These are phyloP conservation scores for Yarrowia keelungensis DNA, from an alignment of 805 yeast genomes.

Conservation along the genomic window DNA sequence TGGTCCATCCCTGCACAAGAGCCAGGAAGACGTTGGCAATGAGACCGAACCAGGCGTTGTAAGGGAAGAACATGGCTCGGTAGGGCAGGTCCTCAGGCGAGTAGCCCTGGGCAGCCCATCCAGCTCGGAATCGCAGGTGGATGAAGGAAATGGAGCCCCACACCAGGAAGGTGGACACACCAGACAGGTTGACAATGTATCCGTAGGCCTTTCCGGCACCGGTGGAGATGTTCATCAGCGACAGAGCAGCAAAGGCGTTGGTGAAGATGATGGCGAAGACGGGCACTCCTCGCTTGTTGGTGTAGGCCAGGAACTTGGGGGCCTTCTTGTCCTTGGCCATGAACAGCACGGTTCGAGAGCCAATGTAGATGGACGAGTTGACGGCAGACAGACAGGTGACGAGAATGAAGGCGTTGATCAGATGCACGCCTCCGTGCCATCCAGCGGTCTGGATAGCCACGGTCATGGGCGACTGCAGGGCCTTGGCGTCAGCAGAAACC, in stretches of 20 bases:
- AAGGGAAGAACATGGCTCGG: conserved; percentile 60
- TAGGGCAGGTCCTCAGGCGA: conserved; percentile 60
- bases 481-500: conserved; percentile 54
- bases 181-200: conserved; percentile 67
- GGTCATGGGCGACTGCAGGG: conserved; percentile 59
- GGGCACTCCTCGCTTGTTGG: conserved; percentile 69
- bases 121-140: conserved; percentile 63
- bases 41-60: conserved; percentile 58
- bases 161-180: conserved; percentile 71
- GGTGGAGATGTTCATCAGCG: conserved; percentile 62
- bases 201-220: conserved; percentile 67
- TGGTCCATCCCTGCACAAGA: conserved; percentile 71
- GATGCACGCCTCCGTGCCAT: conserved; percentile 60
- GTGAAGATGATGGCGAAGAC: conserved; percentile 62
- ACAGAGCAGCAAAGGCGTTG: conserved; percentile 61
- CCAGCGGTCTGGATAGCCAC: conserved; percentile 60
- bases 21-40: conserved; percentile 60
- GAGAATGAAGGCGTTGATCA: conserved; percentile 67
- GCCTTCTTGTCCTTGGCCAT: conserved; percentile 69
- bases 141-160: conserved; percentile 67
- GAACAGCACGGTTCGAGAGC: conserved; percentile 69
- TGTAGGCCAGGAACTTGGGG: conserved; percentile 60
- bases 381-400: conserved; percentile 72
- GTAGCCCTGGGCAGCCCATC: conserved; percentile 56
- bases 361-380: conserved; percentile 72